Evolutionary conservation across 2,329 filamentous ascomycete genomes (phyloP), one percentile per base, ranked within the genome.

Genomic region (Phialophora macrospora): DNA sequence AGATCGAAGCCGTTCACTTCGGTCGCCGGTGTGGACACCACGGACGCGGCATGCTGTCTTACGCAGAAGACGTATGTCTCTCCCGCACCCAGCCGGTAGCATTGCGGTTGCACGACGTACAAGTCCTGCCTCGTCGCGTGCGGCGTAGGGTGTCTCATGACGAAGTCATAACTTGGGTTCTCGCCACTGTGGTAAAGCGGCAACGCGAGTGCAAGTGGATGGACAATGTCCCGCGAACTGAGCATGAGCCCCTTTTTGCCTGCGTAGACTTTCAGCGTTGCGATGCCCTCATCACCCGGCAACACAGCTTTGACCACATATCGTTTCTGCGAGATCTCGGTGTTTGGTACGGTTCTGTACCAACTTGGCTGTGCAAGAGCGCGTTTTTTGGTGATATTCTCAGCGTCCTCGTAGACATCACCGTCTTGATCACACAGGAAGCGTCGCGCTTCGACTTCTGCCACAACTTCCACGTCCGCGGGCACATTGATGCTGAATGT

Each of bases 21-120:
- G 11, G 30, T 63, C 5, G 62, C 64, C 1, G 68, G 63, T 1
- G 66, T 68, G 6, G 68, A 62, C 14, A 64, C 60, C 9, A 67
- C 62, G 8, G 64, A 63, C 0, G 92, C 90, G 0, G 93, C 91
- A 75, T 99, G 93, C 75, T 99, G 95, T 54, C 95, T 91, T 67
- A 99, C 90, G 60, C 91, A 91, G 77, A 99, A 99, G 30, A 99
- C 94, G 75, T 97, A 99, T 0, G 95, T 99, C 76, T 99, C 98
- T 81, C 98, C 97, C 63, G 96, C 83, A 1, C 92, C 93, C 30
- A 99, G 83, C 28, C 89, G 87, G 70, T 90, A 86, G 76, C 95
- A 99, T 77, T 99, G 96, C 1, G 96, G 95, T 75, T 98, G 95
- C 52, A 93, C 91, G 69, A 99, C 91, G 77, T 99, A 99, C 65